A percentile compares a stretch with the other conserved stretches of the same genome.
Conservation (phyloP, 1,139 yeast genomes). For the Yarrowia galli region DNA sequence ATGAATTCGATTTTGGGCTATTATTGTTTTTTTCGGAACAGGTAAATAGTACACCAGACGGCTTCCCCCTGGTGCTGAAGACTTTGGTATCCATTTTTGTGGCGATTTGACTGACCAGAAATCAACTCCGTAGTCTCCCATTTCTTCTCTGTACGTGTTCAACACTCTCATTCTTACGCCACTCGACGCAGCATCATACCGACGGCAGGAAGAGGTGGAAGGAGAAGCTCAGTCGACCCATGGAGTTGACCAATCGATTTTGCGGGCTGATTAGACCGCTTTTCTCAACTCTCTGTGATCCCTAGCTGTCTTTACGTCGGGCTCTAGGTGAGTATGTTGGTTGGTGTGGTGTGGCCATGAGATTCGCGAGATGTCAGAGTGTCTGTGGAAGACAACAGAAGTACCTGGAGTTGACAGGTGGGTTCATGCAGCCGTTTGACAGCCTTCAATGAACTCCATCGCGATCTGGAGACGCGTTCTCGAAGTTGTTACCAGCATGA, state of each 20-base stretch:
- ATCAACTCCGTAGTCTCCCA: neutral
- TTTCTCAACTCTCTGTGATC: neutral
- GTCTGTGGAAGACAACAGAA: neutral
- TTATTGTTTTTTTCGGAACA: neutral
- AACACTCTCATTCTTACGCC: neutral
- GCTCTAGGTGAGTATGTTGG: neutral
- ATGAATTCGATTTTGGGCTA: neutral
- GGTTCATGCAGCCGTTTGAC: too few species aligned
- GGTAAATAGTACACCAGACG: neutral
- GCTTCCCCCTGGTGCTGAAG: neutral
- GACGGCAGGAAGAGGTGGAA: neutral
- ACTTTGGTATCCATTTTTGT: neutral
- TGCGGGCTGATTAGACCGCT: neutral
- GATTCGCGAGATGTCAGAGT: too few species aligned
- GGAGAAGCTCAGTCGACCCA: neutral
- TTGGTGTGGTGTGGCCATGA: neutral
- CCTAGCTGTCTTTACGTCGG: too few species aligned
- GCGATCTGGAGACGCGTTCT: too few species aligned
- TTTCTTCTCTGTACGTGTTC: neutral
- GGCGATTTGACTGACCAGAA: neutral
- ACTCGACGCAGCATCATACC: neutral
- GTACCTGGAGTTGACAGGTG: neutral
- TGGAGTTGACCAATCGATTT: neutral
- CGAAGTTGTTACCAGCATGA: too few species aligned
- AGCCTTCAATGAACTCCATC: too few species aligned